Evolutionary conservation across 495 filamentous ascomycete species (phyloP).

Genomic region (Talaromyces trachyspermus): DNA sequence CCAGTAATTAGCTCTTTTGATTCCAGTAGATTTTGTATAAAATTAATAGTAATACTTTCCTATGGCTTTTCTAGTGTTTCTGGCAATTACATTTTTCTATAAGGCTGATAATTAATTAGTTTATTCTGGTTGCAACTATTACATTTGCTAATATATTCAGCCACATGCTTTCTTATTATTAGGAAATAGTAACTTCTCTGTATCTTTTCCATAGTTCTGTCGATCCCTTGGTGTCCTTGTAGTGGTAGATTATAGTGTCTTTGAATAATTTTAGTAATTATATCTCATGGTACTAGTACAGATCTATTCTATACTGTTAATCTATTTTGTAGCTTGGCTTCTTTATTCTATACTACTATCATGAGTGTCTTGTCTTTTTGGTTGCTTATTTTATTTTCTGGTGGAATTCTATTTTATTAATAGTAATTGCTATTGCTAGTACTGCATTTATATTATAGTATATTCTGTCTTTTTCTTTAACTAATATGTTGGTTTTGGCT

Average conservation of each 20-base stretch:
- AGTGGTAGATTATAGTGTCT: conserved; percentile 1
- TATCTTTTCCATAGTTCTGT: conserved; percentile 10
- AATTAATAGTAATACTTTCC: conserved; percentile 17
- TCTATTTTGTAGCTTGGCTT: conserved; percentile 1
- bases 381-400: conserved; percentile 1
- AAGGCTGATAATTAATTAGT: background rate
- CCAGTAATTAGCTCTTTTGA: background rate
- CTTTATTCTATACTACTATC: background rate
- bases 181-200: conserved; percentile 7
- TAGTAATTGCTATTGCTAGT: conserved; percentile 3
- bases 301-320: conserved; percentile 10
- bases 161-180: conserved; percentile 1
- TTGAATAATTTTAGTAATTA: conserved; percentile 7
- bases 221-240: background rate
- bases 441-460: conserved; percentile 6
- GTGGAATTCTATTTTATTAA: conserved; percentile 1
- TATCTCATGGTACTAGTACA: conserved; percentile 4
- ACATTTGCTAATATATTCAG: conserved; percentile 10
- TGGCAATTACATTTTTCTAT: conserved; percentile 11
- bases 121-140: conserved; percentile 5
- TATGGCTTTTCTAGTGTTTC: conserved; percentile 9
- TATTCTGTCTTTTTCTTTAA: conserved; percentile 3
- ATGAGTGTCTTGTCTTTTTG: background rate
- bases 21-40: conserved; percentile 9
- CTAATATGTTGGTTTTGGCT: conserved; percentile 9